Base-by-base conservation (phyloP, 768 basidiomycete species). In the Collybia nuda region DNA sequence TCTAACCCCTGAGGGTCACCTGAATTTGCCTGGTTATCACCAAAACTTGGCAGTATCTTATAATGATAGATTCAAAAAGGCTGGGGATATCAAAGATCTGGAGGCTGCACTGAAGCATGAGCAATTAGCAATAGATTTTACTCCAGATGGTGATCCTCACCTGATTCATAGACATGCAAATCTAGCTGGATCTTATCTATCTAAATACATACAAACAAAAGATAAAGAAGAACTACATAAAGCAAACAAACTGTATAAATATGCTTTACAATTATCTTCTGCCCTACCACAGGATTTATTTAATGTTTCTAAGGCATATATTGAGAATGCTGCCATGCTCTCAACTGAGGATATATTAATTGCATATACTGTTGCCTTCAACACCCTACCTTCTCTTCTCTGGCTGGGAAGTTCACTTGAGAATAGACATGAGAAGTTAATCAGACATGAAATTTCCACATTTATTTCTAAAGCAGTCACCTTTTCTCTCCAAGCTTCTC, bases 261-360 rank as follows among this genome's bases (percentile, higher is more conserved):
- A 32, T 21, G 53, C 53, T 9, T 40, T 54, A 3, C 35, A 50
- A 7, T 35, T 6, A 32, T 23, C 38, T 39, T n/a, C 53, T 40
- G 18, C n/a, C n/a, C 44, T 46, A 40, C 35, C 44, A 41, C 39
- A 47, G 2, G 23, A 36, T n/a, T 19, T 54, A 38, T 19, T 32
- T 18, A 29, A n/a, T 23, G 18, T 47, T 26, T 35, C 48, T 9
- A 41, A 15, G 5, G 19, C 39, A 40, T 47, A 50, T 35, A 41
- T 14, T 12, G 23, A 45, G 18, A 35, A 28, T 18, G 45, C 17
- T 24, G 9, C 9, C 8, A 17, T 44, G 15, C 22, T 40, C 15
- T 17, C 18, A 5, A 18, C 15, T 0, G 2, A 50, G 15, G 49
- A 46, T 18, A 17, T 8, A n/a, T 6, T 28, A 6, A 12, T 37